A percentile compares a stretch with the other conserved stretches of the same genome.
These are phyloP conservation scores for Alternaria sp. DNA, from an alignment of 2,329 filamentous ascomycete species.

Conservation along the genomic window DNA sequence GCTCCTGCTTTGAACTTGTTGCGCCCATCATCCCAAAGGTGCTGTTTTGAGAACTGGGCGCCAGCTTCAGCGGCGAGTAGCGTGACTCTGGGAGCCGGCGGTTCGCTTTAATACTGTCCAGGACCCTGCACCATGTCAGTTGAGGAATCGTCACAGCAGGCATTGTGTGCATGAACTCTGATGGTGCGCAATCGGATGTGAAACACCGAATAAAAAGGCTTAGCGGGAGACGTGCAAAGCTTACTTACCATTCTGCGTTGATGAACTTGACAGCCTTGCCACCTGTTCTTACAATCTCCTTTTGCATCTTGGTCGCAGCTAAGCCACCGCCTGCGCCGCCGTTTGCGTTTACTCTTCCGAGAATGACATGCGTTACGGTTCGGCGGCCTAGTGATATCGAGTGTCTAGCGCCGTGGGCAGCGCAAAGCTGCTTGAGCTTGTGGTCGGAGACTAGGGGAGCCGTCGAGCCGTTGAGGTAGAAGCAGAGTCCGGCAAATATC, in stretches of 20 bases:
- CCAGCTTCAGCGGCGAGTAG: constrained; percentile 62
- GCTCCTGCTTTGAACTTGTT: constrained; percentile 11
- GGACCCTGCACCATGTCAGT: constrained; percentile 64
- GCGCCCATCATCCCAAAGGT: constrained; percentile 31
- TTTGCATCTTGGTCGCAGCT: constrained; percentile 79
- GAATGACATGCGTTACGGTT: constrained; percentile 84
- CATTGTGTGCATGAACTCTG: constrained; percentile 10
- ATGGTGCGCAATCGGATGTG: constrained; percentile 1
- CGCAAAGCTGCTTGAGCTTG: constrained; percentile 80
- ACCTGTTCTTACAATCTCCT: constrained; percentile 73
- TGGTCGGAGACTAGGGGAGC: constrained; percentile 84
- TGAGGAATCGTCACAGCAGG: background rate
- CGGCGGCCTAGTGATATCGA: constrained; percentile 75
- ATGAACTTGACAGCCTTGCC: constrained; percentile 81
- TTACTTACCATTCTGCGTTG: constrained; percentile 75
- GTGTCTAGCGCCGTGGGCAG: constrained; percentile 74
- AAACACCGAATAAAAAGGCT: background rate
- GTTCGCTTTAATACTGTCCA: constrained; percentile 82
- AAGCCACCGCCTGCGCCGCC: constrained; percentile 76
- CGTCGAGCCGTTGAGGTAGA: constrained; percentile 91
- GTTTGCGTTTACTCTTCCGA: constrained; percentile 60
- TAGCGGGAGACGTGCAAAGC: constrained; percentile 6
- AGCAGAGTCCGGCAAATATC: constrained; percentile 74
- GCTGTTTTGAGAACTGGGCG: constrained; percentile 39
- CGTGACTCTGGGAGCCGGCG: constrained; percentile 77